Evolutionary conservation across 768 basidiomycete genomes (phyloP).

Genomic region (Hemileccinum impolitum): DNA sequence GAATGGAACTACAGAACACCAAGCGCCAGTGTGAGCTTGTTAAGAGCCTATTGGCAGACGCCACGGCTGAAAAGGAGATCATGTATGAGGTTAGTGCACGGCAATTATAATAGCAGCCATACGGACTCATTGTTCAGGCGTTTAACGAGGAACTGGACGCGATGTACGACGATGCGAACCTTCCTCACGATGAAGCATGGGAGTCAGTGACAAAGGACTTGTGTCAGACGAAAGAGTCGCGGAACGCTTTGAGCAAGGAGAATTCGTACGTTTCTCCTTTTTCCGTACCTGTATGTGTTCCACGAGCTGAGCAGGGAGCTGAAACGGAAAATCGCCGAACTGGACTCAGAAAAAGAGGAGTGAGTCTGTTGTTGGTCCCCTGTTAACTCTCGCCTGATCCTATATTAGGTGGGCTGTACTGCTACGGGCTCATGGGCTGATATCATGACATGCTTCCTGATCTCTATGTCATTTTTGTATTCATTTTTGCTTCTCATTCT

Average conservation of each 20-base stretch:
- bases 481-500: conserved; percentile 16
- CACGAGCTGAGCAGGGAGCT: conserved; percentile 47
- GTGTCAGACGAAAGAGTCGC: conserved; percentile 65
- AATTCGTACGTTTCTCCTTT: conserved; percentile 60
- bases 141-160: conserved; percentile 93
- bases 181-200: conserved; percentile 85
- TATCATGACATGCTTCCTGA: conserved; percentile 31
- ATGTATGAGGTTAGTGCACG: conserved; percentile 77
- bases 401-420: conserved; percentile 61
- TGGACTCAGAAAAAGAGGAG: conserved; percentile 78
- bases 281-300: neutral
- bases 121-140: conserved; percentile 46
- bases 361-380: conserved; percentile 36
- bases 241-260: conserved; percentile 72
- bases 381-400: conserved; percentile 9
- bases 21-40: conserved; percentile 77
- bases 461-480: conserved; percentile 21
- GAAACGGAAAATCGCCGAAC: conserved; percentile 65
- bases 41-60: conserved; percentile 71
- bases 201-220: conserved; percentile 72
- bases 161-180: conserved; percentile 82
- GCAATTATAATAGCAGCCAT: neutral
- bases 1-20: conserved; percentile 62
- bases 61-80: conserved; percentile 84
- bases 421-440: conserved; percentile 46